Evolutionary conservation across 225 moss, liverwort and hornwort genomes (phyloP), one percentile per base, ranked within the genome.

Genomic region (Bryum argenteum): DNA sequence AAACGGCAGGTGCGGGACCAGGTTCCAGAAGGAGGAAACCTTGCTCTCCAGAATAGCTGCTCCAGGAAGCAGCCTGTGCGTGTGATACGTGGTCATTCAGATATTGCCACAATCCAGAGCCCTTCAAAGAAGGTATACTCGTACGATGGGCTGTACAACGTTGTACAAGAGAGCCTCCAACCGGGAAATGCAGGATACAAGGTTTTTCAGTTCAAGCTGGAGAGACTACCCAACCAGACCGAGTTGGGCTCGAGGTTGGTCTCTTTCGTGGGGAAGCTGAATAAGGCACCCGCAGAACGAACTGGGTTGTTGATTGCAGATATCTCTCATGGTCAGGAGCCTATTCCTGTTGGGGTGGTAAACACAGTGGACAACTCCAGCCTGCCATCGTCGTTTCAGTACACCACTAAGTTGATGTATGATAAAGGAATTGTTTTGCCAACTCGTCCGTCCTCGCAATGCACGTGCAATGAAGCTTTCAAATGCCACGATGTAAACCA

Each of bases 91-190:
- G 88, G 77, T 45, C 86, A 77, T 22, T 75, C 55, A 9, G 77
- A 80, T 0, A 70, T 77, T 13, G 24, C 75, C 11, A 55, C 67
- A n/a, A 85, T 84, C 70, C 83, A 83, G 57, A 76, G 76, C 51
- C 94, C 90, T 26, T 89, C 94, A 1, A 83, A 83, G 39, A 85
- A 82, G 26, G 77, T 94, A 3, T 98, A 98, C 67, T 89, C 90
- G 0, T 98, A 98, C 54, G 98, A 92, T 52, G 98, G 98, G 3
- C 42, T 98, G 40, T 98, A 98, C 63, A 77, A 83, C 1, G 84
- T 98, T 0, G 80, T 79, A 0, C 44, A 68, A 0, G 67, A 53
- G 40, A 70, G 63, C 5, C 37, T 58, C 26, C 88, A 73, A 4
- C 41, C 18, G 7, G 98, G 98, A 11, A 66, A 65, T 1, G 71